Evolutionary conservation across 352 stramenopile species (phyloP).

Genomic region (Pythium catenulatum): DNA sequence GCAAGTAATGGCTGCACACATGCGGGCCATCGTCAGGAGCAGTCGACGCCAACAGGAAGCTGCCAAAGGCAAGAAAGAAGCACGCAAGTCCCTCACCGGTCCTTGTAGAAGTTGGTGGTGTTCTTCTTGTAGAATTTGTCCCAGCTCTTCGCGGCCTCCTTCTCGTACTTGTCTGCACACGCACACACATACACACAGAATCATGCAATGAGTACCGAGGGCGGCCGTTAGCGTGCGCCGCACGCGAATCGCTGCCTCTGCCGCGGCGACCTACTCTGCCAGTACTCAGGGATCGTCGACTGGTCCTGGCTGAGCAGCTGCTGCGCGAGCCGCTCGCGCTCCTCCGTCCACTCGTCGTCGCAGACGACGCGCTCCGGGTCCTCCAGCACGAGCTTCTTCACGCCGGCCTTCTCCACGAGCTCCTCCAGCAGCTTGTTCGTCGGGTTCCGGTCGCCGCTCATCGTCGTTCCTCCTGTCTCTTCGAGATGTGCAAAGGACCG

Average conservation of each 20-base stretch:
- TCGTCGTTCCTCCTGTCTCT: constrained; percentile 33
- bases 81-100: constrained; percentile 87
- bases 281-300: constrained; percentile 89
- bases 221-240: too few species aligned
- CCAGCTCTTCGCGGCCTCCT: constrained; percentile 93
- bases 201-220: too few species aligned
- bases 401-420: constrained; percentile 86
- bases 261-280: constrained; percentile 78
- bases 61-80: too few species aligned
- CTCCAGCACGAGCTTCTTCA: constrained; percentile 81
- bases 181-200: constrained; percentile 15
- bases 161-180: constrained; percentile 92
- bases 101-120: constrained; percentile 97
- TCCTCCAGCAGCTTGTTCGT: constrained; percentile 87
- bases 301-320: constrained; percentile 85
- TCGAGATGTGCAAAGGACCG: background rate
- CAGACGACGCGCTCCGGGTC: constrained; percentile 82
- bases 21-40: too few species aligned
- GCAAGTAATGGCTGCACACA: constrained; percentile 91
- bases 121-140: constrained; percentile 97
- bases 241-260: background rate
- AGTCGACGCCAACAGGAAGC: too few species aligned
- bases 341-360: constrained; percentile 90
- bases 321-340: constrained; percentile 84
- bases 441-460: constrained; percentile 69